A percentile compares a stretch with the other conserved stretches of the same genome.
Conservation (phyloP, 2,329 filamentous ascomycete genomes). For the Keithomyces neogunnii region DNA sequence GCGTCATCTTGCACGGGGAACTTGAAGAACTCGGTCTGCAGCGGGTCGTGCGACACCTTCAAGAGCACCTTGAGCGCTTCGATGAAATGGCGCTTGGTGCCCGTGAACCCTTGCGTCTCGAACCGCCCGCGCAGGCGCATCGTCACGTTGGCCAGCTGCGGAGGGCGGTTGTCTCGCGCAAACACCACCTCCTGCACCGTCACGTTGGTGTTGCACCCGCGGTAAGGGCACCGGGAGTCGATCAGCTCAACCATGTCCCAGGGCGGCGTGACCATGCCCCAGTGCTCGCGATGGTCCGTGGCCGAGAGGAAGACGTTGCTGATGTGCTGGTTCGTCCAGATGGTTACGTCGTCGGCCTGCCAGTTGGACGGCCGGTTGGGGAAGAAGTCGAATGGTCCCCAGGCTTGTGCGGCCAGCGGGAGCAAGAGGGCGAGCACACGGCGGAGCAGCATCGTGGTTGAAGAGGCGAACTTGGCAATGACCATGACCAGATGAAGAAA, state of each 20-base stretch:
- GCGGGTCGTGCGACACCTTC: neutral
- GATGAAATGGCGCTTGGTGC: neutral
- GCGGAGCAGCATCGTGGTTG: neutral
- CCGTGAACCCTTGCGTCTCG: neutral
- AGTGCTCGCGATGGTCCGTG: neutral
- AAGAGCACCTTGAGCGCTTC: neutral
- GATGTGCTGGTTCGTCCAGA: neutral
- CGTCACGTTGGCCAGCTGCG: neutral
- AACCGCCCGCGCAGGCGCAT: neutral
- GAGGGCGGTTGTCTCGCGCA: neutral
- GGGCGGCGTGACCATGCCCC: conserved; percentile 19
- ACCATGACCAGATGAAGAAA: too few species aligned
- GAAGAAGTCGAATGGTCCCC: neutral
- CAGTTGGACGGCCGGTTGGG: neutral
- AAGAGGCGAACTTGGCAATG: too few species aligned
- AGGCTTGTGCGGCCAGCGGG: neutral
- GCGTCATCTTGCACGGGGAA: neutral
- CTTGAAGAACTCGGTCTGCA: neutral
- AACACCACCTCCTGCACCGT: neutral
- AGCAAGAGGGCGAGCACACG: neutral
- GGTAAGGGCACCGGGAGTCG: conserved; percentile 22
- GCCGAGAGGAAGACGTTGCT: neutral
- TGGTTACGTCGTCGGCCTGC: neutral
- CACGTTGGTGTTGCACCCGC: conserved; percentile 17
- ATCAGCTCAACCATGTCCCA: conserved; percentile 39